Percentiles rank a stretch among this genome's conserved stretches.
Evolutionary conservation across 1,139 yeast species (phyloP).

Genomic region (Barnettozyma hawaiiensis): DNA sequence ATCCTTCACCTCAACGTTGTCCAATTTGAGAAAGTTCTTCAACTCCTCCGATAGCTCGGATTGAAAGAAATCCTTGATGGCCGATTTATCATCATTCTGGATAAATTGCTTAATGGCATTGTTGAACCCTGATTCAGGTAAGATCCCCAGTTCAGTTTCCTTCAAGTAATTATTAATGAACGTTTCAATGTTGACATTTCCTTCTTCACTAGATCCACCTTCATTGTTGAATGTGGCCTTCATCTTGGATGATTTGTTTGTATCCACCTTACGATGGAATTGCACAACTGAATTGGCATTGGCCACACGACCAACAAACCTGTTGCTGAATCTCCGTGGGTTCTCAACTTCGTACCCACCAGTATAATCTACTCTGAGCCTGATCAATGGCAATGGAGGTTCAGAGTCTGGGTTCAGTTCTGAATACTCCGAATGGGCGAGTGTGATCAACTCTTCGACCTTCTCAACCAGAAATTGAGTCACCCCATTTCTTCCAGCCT

Average conservation of each 20-base stretch:
- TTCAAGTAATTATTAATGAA: constrained; percentile 57
- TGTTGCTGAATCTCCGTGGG: constrained; percentile 79
- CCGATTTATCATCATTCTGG: constrained; percentile 75
- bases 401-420: constrained; percentile 32
- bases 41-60: constrained; percentile 61
- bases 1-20: constrained; percentile 32
- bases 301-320: constrained; percentile 88
- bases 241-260: constrained; percentile 23
- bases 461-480: constrained; percentile 52
- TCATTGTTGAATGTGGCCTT: constrained; percentile 17
- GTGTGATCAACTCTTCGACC: constrained; percentile 61
- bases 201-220: constrained; percentile 19
- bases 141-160: constrained; percentile 56
- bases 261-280: constrained; percentile 47
- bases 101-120: constrained; percentile 68
- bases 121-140: constrained; percentile 75
- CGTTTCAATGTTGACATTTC: constrained; percentile 45
- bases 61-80: constrained; percentile 65
- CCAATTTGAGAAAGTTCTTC: constrained; percentile 43
- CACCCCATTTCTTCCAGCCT: constrained; percentile 58
- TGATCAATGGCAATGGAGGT: constrained; percentile 68
- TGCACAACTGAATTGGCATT: constrained; percentile 81
- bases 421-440: constrained; percentile 52
- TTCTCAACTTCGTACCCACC: constrained; percentile 92
- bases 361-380: constrained; percentile 81